Evolutionary conservation across 2,329 filamentous ascomycete genomes (phyloP).

Genomic region (Pseudopyricularia javanii): DNA sequence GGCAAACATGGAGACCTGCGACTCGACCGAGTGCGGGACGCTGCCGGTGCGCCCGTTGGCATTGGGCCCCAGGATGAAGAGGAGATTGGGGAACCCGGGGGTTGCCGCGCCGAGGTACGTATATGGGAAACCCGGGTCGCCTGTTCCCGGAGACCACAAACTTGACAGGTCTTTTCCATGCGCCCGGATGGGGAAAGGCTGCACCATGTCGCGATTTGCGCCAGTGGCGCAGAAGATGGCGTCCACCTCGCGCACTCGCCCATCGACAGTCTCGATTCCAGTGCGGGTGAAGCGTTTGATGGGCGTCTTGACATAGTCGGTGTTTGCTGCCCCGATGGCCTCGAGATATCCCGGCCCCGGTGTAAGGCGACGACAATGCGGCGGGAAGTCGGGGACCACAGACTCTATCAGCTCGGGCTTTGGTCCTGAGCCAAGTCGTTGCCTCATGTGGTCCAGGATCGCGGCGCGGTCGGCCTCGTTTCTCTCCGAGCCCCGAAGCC

Average conservation of each 20-base stretch:
- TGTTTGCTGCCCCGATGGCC: constrained; percentile 44
- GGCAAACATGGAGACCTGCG: constrained; percentile 7
- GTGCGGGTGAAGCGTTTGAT: constrained; percentile 47
- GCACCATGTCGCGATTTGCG: constrained; percentile 45
- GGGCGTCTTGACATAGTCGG: constrained; percentile 43
- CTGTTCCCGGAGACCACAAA: constrained; percentile 40
- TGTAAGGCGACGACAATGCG: constrained; percentile 51
- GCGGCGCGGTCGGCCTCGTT: constrained; percentile 33
- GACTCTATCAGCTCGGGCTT: constrained; percentile 43
- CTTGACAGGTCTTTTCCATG: constrained; percentile 38
- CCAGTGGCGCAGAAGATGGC: constrained; percentile 59
- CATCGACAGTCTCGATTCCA: constrained; percentile 49
- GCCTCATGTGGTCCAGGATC: constrained; percentile 36
- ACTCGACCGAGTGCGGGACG: constrained; percentile 8
- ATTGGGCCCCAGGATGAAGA: constrained; percentile 11
- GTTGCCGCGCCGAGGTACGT: constrained; percentile 15
- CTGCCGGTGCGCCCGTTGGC: constrained; percentile 7
- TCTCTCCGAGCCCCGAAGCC: constrained; percentile 39
- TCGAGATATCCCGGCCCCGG: constrained; percentile 58
- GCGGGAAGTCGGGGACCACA: constrained; percentile 50
- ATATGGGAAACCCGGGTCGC: constrained; percentile 15
- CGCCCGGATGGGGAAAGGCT: constrained; percentile 47
- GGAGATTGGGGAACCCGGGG: constrained; percentile 15
- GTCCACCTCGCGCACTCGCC: constrained; percentile 43
- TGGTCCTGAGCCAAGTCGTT: constrained; percentile 27